A percentile compares a stretch with the other conserved stretches of the same genome.
These are phyloP conservation scores for Magnolia kwangsiensis DNA, from an alignment of 164 flowering plant species.

Conservation along the genomic window DNA sequence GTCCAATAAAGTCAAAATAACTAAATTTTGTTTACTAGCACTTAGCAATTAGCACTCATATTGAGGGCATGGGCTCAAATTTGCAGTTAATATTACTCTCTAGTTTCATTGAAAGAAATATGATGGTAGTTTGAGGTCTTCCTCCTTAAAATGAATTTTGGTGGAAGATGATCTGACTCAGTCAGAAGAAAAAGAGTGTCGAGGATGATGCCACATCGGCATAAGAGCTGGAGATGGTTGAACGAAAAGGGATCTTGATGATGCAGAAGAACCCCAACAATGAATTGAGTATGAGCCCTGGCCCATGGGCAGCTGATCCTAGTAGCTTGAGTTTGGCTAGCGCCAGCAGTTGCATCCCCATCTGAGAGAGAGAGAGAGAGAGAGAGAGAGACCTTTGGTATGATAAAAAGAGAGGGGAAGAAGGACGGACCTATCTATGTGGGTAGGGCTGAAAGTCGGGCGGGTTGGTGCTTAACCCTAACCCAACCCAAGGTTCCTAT, in stretches of 20 bases:
- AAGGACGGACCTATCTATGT: no score
- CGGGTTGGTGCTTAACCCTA: no score
- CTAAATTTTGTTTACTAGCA: neutral
- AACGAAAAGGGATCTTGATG: slow-evolving; percentile 7
- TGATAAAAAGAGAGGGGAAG: no score
- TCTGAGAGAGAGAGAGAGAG: no score
- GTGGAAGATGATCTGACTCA: slow-evolving; percentile 11
- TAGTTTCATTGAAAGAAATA: no score
- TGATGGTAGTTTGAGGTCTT: no score
- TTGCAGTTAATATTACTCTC: no score
- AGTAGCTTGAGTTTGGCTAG: slow-evolving; percentile 14
- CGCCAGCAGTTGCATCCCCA: no score
- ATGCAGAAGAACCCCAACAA: slow-evolving; percentile 15
- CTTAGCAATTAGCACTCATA: neutral
- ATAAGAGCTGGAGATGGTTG: neutral
- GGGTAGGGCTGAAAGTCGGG: no score
- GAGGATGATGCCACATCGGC: neutral
- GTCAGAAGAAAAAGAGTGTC: slow-evolving; percentile 3
- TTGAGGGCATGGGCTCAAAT: neutral
- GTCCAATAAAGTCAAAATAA: neutral
- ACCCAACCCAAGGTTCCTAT: no score
- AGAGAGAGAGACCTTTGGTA: no score
- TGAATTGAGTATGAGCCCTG: neutral
- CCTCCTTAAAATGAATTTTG: no score
- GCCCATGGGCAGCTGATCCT: slow-evolving; percentile 10